phyloP scores from a whole-genome alignment of 768 basidiomycete species.

The Wakefieldia striispora region DNA sequence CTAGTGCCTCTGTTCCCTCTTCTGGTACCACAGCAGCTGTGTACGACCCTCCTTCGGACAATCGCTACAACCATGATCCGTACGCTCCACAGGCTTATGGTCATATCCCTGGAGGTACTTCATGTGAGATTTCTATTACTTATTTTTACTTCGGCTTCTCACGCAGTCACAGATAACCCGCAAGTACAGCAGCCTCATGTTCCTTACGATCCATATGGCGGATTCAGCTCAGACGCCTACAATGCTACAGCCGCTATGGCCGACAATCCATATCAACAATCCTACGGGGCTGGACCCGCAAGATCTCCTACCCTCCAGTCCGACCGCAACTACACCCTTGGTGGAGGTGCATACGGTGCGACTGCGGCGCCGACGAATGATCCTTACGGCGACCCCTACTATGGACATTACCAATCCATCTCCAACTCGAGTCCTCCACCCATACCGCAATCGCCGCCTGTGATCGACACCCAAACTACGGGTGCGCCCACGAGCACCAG shows the following conservation, averaged over 20 bases:
- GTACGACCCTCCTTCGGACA: constrained; percentile 22
- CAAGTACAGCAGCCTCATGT: constrained; percentile 49
- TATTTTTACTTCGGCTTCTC: not conserved
- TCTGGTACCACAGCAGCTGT: constrained; percentile 6
- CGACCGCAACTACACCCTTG: constrained; percentile 55
- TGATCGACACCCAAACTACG: constrained; percentile 38
- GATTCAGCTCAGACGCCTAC: constrained; percentile 41
- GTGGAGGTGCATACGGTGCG: constrained; percentile 54
- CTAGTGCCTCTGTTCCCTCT: constrained; percentile 20
- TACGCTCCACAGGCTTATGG: constrained; percentile 42
- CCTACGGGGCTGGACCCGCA: constrained; percentile 11
- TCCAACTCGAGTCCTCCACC: constrained; percentile 30
- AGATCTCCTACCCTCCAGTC: constrained; percentile 25
- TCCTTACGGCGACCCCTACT: constrained; percentile 28
- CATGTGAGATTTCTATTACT: constrained; percentile 43
- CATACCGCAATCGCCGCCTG: constrained; percentile 33
- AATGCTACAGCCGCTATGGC: constrained; percentile 28
- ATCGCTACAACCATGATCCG: constrained; percentile 27
- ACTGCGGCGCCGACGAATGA: constrained; percentile 42
- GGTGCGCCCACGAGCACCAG: constrained; percentile 29
- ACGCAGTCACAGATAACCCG: constrained; percentile 47
- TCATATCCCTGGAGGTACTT: constrained; percentile 49
- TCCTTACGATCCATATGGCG: constrained; percentile 51
- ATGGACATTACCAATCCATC: constrained; percentile 21
- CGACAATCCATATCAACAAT: constrained; percentile 12